These are phyloP conservation scores for Backusella circina DNA, from an alignment of 192 early-diverging fungal genomes.

Conservation along the genomic window DNA sequence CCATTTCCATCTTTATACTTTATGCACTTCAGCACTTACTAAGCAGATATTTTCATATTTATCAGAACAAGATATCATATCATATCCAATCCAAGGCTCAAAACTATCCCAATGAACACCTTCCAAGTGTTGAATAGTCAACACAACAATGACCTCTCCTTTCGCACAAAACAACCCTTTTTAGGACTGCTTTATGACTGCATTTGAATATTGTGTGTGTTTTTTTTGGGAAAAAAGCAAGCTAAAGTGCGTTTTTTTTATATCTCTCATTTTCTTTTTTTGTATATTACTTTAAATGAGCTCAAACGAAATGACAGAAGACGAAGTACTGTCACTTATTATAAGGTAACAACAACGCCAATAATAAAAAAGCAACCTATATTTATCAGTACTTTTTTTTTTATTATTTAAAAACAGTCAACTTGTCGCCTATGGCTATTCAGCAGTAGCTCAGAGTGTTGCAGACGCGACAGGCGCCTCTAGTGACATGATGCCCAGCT, in stretches of 20 bases:
- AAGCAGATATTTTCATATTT: no score
- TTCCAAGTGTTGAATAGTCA: no score
- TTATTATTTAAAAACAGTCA: no score
- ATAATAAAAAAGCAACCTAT: neutral
- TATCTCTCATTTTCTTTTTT: neutral
- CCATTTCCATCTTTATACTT: no score
- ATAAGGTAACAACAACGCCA: neutral
- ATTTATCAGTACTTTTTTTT: neutral
- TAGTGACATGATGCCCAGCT: conserved; percentile 56
- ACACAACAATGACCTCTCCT: no score
- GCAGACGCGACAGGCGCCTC: conserved; percentile 63
- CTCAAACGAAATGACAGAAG: conserved; percentile 8
- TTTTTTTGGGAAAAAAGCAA: neutral
- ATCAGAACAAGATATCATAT: no score
- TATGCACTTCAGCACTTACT: no score
- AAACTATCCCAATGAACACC: no score
- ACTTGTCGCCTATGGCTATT: conserved; percentile 51
- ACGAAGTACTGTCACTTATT: conserved; percentile 20
- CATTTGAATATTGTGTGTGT: neutral
- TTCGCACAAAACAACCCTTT: neutral
- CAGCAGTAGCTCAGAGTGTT: conserved; percentile 53
- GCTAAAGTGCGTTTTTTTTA: neutral
- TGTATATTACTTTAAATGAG: neutral
- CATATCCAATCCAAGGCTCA: no score
- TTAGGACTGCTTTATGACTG: neutral